These are phyloP conservation scores for Aurantiochytrium sp. DNA, from an alignment of 108 stramenopile genomes.

Conservation along the genomic window DNA sequence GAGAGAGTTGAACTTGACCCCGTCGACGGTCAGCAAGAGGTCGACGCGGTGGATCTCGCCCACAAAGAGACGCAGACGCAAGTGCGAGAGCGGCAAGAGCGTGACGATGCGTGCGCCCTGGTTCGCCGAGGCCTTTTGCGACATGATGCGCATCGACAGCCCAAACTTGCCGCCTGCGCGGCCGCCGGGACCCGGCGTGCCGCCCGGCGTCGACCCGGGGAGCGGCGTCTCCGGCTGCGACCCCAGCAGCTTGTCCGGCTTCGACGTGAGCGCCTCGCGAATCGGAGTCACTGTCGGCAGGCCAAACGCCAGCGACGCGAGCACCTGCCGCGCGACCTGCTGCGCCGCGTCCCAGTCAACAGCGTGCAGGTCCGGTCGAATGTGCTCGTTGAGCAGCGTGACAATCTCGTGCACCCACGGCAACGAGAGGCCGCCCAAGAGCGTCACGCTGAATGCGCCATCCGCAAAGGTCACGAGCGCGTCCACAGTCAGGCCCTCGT, in stretches of 20 bases:
- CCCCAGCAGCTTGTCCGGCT: background rate
- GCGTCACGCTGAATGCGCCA: background rate
- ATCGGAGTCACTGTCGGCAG: background rate
- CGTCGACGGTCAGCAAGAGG: background rate
- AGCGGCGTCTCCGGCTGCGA: background rate
- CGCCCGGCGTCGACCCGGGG: background rate
- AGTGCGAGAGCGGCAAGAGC: background rate
- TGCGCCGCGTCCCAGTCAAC: background rate
- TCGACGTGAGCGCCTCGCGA: background rate
- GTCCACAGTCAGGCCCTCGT: background rate
- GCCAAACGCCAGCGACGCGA: slow-evolving; percentile 3
- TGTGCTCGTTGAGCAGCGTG: background rate
- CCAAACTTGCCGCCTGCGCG: background rate
- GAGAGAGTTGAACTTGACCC: background rate
- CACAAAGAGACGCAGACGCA: background rate
- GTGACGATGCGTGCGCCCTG: background rate
- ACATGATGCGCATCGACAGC: background rate
- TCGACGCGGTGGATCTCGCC: background rate
- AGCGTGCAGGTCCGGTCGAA: background rate
- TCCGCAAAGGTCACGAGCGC: background rate
- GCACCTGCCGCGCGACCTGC: slow-evolving; percentile 18
- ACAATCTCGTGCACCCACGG: slow-evolving; percentile 23
- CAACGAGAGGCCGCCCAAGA: background rate
- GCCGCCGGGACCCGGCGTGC: background rate
- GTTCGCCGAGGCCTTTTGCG: background rate